Percentiles rank a stretch among this genome's conserved stretches.
Evolutionary conservation across 1,284 basidiomycete species (phyloP).

Genomic region (Leccinum ambiguum): DNA sequence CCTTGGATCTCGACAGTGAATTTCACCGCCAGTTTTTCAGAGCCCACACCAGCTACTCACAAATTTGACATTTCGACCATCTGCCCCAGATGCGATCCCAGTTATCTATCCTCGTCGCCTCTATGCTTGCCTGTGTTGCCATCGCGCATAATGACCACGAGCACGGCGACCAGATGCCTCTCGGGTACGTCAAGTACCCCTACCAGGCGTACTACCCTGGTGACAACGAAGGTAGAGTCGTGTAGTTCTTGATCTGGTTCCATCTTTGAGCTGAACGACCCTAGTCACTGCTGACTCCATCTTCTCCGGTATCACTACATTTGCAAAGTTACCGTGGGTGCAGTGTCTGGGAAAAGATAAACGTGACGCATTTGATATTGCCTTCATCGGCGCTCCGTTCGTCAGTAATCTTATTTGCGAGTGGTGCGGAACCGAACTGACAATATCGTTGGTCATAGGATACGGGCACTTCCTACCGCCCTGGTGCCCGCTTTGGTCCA

Average conservation of each 20-base stretch:
- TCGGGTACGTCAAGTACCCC: slow-evolving; percentile 64
- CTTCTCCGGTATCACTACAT: slow-evolving; percentile 75
- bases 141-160: slow-evolving; percentile 39
- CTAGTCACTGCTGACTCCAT: slow-evolving; percentile 67
- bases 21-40: not conserved
- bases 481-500: slow-evolving; percentile 79
- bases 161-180: slow-evolving; percentile 56
- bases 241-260: not conserved
- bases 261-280: slow-evolving; percentile 3
- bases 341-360: slow-evolving; percentile 64
- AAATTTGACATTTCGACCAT: not conserved
- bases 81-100: slow-evolving; percentile 32
- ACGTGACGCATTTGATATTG: slow-evolving; percentile 64
- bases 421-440: not conserved
- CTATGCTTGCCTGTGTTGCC: slow-evolving; percentile 23
- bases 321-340: slow-evolving; percentile 73
- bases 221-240: slow-evolving; percentile 51
- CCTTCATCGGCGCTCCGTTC: slow-evolving; percentile 79
- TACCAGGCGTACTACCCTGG: slow-evolving; percentile 51
- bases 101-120: slow-evolving; percentile 18
- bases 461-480: slow-evolving; percentile 73
- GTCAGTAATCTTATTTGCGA: slow-evolving; percentile 36
- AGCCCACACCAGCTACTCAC: not conserved
- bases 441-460: slow-evolving; percentile 42
- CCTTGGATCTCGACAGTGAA: slow-evolving; percentile 7